Base-by-base conservation (phyloP, 2,329 filamentous ascomycete species). In the Sporothrix inflata region DNA sequence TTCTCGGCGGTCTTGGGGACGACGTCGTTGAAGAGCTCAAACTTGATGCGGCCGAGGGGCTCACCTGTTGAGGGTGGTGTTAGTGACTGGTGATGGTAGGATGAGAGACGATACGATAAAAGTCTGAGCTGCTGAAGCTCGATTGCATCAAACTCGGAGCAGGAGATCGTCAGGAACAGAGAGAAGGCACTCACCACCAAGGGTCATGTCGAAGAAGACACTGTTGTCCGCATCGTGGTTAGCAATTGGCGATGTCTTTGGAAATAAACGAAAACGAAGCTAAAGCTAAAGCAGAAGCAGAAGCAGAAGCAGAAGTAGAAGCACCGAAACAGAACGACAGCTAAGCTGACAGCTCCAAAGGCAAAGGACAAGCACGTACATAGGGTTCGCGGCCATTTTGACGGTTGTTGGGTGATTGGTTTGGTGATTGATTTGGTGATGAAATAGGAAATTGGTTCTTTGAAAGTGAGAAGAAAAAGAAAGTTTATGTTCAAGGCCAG, bases 1-100 rank as follows among this genome's bases (percentile, higher is more conserved):
- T 98, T 98, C 82, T 98, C 96, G 40, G 94, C 93, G 9, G 96
- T 98, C 78, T 91, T 91, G 75, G 94, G 94, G 0, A 94, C 92
- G 27, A 92, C 86, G 82, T 97, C 88, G 74, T 91, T 90, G 85
- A 96, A 98, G 74, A 99, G 89, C 82, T 98, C 93, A 81, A 97
- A 94, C 76, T 92, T 94, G 78, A 97, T 90, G 72, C 94, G 91
- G 75, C 94, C 94, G 19, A 97, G 88, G 2, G 93, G 91, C 79
- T 97, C 93, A 74, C 94, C 94, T 96, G 76, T 11, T 7, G 7
- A 6, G 21, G 34, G 69, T 47, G 12, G 6, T 27, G 60, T 63
- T 9, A 63, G 60, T 21, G 34, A 14, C 5, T 34, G 27, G 27
- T 21, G 55, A 45, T 38, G n/a, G 45, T 16, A 49, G 45, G 6